These are phyloP conservation scores for Fusarium incarnatum DNA, from an alignment of 2,329 filamentous ascomycete genomes.

Conservation along the genomic window DNA sequence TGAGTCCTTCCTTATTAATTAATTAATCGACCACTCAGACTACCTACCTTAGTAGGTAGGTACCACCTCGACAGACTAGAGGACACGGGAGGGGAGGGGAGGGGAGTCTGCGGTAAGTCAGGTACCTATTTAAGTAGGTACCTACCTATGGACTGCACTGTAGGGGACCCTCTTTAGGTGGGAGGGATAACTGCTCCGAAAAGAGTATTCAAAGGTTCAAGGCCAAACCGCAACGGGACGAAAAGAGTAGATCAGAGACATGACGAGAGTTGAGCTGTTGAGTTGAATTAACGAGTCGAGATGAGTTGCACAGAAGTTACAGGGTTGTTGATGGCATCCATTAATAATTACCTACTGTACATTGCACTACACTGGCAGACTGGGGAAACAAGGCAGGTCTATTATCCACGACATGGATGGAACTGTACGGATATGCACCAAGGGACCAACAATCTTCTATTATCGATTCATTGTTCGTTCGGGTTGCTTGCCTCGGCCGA, in stretches of 20 bases:
- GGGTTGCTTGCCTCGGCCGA: not conserved
- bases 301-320: slow-evolving; percentile 4
- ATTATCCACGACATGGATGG: not conserved
- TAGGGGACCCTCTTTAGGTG: slow-evolving; percentile 28
- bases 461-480: slow-evolving; percentile 5
- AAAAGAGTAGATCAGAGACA: slow-evolving; percentile 30
- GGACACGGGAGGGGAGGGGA: slow-evolving; percentile 10
- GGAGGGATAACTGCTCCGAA: slow-evolving; percentile 38
- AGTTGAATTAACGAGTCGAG: not conserved
- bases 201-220: slow-evolving; percentile 22
- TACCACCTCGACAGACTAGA: slow-evolving; percentile 17
- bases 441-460: slow-evolving; percentile 6
- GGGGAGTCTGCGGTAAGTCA: slow-evolving; percentile 4
- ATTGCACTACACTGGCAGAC: not conserved
- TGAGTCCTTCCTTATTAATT: slow-evolving; percentile 40
- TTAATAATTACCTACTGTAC: not conserved
- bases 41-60: not conserved
- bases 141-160: not conserved
- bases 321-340: slow-evolving; percentile 17
- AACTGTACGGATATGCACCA: not conserved
- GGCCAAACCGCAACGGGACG: slow-evolving; percentile 25
- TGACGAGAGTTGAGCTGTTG: slow-evolving; percentile 3
- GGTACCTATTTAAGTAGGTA: too few relatives aligned
- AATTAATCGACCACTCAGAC: not conserved
- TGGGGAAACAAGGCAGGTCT: slow-evolving; percentile 5